These are phyloP conservation scores for Musa schizocarpa DNA, from an alignment of 176 grass and related monocot genomes.

Conservation along the genomic window DNA sequence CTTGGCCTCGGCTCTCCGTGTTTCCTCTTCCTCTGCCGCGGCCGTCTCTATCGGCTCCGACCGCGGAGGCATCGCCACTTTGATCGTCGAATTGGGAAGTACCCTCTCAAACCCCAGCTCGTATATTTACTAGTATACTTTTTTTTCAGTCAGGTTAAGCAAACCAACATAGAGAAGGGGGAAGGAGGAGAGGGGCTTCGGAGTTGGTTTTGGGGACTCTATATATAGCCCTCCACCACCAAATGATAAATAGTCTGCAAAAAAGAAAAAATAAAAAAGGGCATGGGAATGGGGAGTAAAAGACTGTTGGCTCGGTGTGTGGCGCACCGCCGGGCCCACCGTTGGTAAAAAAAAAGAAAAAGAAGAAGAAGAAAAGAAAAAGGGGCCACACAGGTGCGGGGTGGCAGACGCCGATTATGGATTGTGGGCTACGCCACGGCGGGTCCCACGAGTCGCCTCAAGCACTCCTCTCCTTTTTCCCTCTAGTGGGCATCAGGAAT, in stretches of 20 bases:
- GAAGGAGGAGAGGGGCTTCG: neutral
- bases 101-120: neutral
- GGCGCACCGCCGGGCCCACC: neutral
- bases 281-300: neutral
- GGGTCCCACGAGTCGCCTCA: neutral
- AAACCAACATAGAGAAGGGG: too few species aligned
- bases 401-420: neutral
- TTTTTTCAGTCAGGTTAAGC: neutral
- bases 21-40: slow-evolving; percentile 43
- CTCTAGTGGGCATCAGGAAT: neutral
- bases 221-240: slow-evolving; percentile 3
- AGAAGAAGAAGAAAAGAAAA: too few species aligned
- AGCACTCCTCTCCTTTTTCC: neutral
- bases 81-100: neutral
- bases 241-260: neutral
- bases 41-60: slow-evolving; percentile 55
- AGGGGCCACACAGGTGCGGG: neutral
- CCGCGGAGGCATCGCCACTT: slow-evolving; percentile 47
- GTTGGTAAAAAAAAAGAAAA: neutral
- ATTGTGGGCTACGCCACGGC: neutral
- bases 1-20: slow-evolving; percentile 26
- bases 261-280: neutral
- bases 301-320: neutral
- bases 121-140: neutral
- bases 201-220: neutral